phyloP scores from a whole-genome alignment of 768 basidiomycete genomes.

The Stropharia rugosoannulata region DNA sequence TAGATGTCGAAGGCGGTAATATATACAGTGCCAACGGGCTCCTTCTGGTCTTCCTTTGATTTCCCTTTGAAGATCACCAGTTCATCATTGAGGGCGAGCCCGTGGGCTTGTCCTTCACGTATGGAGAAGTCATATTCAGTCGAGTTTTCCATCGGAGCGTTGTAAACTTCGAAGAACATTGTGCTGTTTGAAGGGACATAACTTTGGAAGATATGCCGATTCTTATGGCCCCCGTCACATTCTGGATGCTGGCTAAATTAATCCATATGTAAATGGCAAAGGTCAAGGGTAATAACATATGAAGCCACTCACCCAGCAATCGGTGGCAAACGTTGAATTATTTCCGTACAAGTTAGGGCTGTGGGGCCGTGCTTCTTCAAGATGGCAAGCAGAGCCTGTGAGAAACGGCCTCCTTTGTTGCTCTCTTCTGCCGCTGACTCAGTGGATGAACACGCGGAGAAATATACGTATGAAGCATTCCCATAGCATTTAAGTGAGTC shows the following conservation, averaged over 20 bases:
- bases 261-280: not conserved
- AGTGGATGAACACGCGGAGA: not conserved
- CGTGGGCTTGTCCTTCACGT: not conserved
- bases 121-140: not conserved
- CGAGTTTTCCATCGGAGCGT: not conserved
- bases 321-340: not conserved
- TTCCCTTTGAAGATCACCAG: not conserved
- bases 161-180: not conserved
- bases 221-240: not conserved
- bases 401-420: not conserved
- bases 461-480: not conserved
- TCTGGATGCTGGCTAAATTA: not conserved
- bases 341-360: not conserved
- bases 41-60: not conserved
- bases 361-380: not conserved
- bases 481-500: not conserved
- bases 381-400: not conserved
- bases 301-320: not conserved
- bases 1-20: not conserved
- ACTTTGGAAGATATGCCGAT: not conserved
- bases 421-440: not conserved
- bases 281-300: not conserved
- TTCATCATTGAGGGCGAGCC: not conserved
- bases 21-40: not conserved
- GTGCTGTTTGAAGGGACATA: not conserved